These are phyloP conservation scores for Chlorencoelia australis DNA, from an alignment of 2,329 filamentous ascomycete species.

Conservation along the genomic window DNA sequence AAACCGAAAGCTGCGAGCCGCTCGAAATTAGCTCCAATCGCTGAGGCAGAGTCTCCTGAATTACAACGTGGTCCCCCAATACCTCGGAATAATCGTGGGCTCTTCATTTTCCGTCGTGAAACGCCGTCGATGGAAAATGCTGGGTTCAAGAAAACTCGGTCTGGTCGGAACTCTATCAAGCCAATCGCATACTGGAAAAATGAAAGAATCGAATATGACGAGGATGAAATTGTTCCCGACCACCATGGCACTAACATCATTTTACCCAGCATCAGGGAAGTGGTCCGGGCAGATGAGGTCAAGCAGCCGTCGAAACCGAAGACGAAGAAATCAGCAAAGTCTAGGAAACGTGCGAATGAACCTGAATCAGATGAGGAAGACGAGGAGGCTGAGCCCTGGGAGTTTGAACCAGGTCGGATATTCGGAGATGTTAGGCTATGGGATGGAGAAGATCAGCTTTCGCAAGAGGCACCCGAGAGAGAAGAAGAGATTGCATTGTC, in stretches of 20 bases:
- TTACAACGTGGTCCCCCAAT: slow-evolving; percentile 26
- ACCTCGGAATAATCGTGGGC: slow-evolving; percentile 36
- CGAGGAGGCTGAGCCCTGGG: slow-evolving; percentile 58
- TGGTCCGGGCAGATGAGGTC: slow-evolving; percentile 61
- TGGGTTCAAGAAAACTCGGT: slow-evolving; percentile 51
- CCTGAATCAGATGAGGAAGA: slow-evolving; percentile 34
- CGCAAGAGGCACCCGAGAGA: slow-evolving; percentile 42
- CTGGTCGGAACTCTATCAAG: slow-evolving; percentile 66
- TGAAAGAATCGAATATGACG: slow-evolving; percentile 62
- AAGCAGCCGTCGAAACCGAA: slow-evolving; percentile 30
- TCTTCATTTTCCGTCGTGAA: slow-evolving; percentile 41
- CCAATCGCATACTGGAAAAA: slow-evolving; percentile 83
- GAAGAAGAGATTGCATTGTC: slow-evolving; percentile 44
- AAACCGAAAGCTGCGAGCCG: slow-evolving; percentile 11
- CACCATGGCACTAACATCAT: slow-evolving; percentile 42
- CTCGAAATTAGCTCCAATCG: slow-evolving; percentile 14
- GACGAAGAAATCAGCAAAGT: slow-evolving; percentile 20
- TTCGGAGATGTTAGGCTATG: slow-evolving; percentile 54
- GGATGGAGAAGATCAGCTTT: slow-evolving; percentile 49
- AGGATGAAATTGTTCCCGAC: slow-evolving; percentile 41
- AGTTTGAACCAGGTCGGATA: slow-evolving; percentile 54
- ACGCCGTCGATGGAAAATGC: slow-evolving; percentile 27
- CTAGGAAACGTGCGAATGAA: slow-evolving; percentile 15
- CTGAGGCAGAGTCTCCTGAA: slow-evolving; percentile 19
- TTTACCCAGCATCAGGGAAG: slow-evolving; percentile 63